Base-by-base conservation (phyloP, 139 green algal species). In the Volvox africanus region DNA sequence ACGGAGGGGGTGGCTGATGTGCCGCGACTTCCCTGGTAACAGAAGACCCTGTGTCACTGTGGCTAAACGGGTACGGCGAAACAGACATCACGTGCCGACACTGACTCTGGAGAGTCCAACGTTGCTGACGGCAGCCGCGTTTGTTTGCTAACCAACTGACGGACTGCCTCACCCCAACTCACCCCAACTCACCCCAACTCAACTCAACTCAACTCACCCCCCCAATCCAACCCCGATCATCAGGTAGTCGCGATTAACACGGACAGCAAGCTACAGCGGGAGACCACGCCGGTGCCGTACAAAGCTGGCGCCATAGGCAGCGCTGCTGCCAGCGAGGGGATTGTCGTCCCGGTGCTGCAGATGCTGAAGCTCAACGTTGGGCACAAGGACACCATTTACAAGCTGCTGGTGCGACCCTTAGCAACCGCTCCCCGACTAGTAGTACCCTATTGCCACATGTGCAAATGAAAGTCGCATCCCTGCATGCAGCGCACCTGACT, bases 361-460 rank as follows among this genome's bases (percentile, higher is more conserved):
- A 36, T 80, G 50, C 69, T 95, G 0, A 73, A 81, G 0, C 44
- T 95, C 18, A 86, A 92, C n/a, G 67, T 94, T 9, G 91, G 91
- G 2, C 35, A 93, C 71, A 95, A 95, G 78, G 88, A 95, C 24
- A 91, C 88, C 21, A 92, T 94, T 20, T 88, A 92, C 61, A 84
- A 88, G 62, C 67, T 95, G 12, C 50, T 91, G 89, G 93, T 92
- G 44, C 2, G 20, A 55, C 5, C 44, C 44, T 55, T 14, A 55
- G 44, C 44, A 55, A 75, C 67, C 5, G 67, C 67, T 12, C 14
- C 67, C 67, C 11, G 44, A 55, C 44, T n/a, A n/a, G n/a, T n/a
- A n/a, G 44, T 55, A 55, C 44, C 44, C 44, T 55, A 9, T 55
- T 55, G 9, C 9, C 44, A 55, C 5, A 55, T 14, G 44, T 14